Conservation (phyloP, 176 grass and related monocot genomes). For the Hsuehochloa calcarea region DNA sequence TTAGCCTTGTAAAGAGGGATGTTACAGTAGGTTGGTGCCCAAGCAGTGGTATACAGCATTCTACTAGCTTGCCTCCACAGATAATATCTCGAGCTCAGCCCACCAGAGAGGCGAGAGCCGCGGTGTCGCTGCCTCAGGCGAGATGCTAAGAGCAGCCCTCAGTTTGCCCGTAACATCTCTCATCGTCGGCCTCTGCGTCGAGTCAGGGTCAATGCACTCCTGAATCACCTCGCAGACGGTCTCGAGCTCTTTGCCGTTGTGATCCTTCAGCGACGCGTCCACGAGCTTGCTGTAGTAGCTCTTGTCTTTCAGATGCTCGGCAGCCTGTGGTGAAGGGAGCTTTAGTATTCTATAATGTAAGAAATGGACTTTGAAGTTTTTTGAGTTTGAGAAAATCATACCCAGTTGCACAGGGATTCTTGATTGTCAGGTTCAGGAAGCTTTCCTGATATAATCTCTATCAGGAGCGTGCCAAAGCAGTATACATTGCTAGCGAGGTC, state of each 20-base stretch:
- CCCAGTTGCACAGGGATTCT: slow-evolving; percentile 59
- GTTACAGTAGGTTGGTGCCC: slow-evolving; percentile 30
- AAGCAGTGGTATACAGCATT: slow-evolving; percentile 16
- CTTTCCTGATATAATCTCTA: slow-evolving; percentile 81
- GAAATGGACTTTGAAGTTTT: not conserved
- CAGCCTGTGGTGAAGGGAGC: slow-evolving; percentile 45
- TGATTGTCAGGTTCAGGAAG: slow-evolving; percentile 52
- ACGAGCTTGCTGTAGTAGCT: slow-evolving; percentile 48
- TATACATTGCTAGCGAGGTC: slow-evolving; percentile 65
- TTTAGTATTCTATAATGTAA: not conserved
- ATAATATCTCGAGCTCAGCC: slow-evolving; percentile 93
- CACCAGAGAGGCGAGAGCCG: slow-evolving; percentile 92
- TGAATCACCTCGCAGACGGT: slow-evolving; percentile 70
- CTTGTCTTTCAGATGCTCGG: slow-evolving; percentile 55
- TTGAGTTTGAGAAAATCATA: slow-evolving; percentile 17
- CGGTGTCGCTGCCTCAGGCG: slow-evolving; percentile 72
- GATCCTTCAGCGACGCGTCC: slow-evolving; percentile 52
- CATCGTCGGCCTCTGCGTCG: slow-evolving; percentile 51
- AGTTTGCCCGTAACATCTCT: slow-evolving; percentile 54
- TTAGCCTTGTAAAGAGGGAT: not conserved
- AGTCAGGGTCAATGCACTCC: slow-evolving; percentile 59
- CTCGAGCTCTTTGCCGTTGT: slow-evolving; percentile 50
- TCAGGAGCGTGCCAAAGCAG: slow-evolving; percentile 61
- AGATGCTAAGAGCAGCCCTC: slow-evolving; percentile 44
- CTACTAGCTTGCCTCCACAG: slow-evolving; percentile 67